phyloP scores from a whole-genome alignment of 1,139 yeast species.

The Suhomyces atakaporum region DNA sequence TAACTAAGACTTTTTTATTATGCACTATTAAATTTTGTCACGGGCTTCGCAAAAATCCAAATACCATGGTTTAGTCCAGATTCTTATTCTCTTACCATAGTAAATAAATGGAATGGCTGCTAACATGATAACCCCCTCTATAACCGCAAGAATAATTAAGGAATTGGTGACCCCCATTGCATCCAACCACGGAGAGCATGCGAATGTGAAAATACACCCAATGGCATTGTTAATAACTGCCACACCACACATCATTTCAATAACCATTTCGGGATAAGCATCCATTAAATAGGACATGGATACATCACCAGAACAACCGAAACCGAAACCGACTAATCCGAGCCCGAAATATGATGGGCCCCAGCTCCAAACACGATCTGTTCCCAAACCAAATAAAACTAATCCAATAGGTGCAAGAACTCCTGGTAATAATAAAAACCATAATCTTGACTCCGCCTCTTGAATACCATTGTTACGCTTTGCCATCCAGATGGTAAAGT shows the following conservation, averaged over 20 bases:
- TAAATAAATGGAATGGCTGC: conserved; percentile 31
- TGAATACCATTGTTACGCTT: conserved; percentile 37
- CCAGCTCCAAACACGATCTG: conserved; percentile 35
- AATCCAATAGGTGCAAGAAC: conserved; percentile 39
- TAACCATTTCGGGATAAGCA: conserved; percentile 41
- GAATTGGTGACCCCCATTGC: conserved; percentile 36
- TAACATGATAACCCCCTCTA: conserved; percentile 31
- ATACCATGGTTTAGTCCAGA: conserved; percentile 37
- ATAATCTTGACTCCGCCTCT: conserved; percentile 41
- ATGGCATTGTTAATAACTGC: conserved; percentile 38
- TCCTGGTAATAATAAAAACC: conserved; percentile 38
- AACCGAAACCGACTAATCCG: conserved; percentile 40
- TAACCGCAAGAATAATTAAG: conserved; percentile 37
- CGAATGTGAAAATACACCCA: conserved; percentile 43
- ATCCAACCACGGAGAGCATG: conserved; percentile 42
- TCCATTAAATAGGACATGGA: conserved; percentile 43
- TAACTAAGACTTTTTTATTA: not conserved
- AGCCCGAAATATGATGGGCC: conserved; percentile 37
- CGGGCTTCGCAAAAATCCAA: conserved; percentile 25
- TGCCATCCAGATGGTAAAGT: conserved; percentile 42
- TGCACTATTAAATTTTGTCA: conserved; percentile 12
- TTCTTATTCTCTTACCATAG: conserved; percentile 39
- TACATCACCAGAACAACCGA: conserved; percentile 40
- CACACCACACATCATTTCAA: conserved; percentile 42
- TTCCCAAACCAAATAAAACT: conserved; percentile 38